Evolutionary conservation across 495 filamentous ascomycete species (phyloP), one percentile per base, ranked within the genome.

Genomic region (Tuber melanosporum): DNA sequence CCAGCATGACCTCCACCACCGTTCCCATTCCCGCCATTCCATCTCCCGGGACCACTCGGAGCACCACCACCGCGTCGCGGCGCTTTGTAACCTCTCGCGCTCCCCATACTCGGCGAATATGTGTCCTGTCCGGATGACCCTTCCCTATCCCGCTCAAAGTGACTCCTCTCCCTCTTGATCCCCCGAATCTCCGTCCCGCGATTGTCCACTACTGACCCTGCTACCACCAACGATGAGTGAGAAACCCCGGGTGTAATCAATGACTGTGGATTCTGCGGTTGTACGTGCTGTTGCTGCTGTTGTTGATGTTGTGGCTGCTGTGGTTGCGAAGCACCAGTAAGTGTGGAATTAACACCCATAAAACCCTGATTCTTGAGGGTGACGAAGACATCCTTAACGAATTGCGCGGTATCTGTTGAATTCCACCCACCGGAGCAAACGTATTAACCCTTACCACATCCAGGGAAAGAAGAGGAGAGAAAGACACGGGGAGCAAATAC

Each of bases 381-480:
- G 32, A 88, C 84, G 83, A 99, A 94, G 57, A 97, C 89, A 81
- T 97, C 95, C 74, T 92, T 86, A n/a, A 98, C 92, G 78, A 99
- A 98, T 5, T 86, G 83, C 2, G 84, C 80, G 3, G 93, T 91
- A 82, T 95, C 94, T 92, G 77, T 19, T 72, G 26, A 44, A 44
- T 70, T 73, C 66, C 70, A 19, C 43, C 19, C 43, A 26, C 26
- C 14, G 1, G 57, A 19, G 66, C 44, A 44, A 66, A 32, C 62
- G 70, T 69, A 39, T 70, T 69, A 20, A 47, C 39, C 71, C 49
- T 52, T 72, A 70, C 20, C 66, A 73, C 14, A 66, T 2, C n/a
- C 62, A 22, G n/a, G n/a, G 3, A 74, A 39, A 75, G n/a, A 74
- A 43, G 36, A 42, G 43, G 42, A 22, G 49, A 46, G 39, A n/a